These are phyloP conservation scores for Lanmaoa pseudosensibilis DNA, from an alignment of 768 basidiomycete genomes.

Conservation along the genomic window DNA sequence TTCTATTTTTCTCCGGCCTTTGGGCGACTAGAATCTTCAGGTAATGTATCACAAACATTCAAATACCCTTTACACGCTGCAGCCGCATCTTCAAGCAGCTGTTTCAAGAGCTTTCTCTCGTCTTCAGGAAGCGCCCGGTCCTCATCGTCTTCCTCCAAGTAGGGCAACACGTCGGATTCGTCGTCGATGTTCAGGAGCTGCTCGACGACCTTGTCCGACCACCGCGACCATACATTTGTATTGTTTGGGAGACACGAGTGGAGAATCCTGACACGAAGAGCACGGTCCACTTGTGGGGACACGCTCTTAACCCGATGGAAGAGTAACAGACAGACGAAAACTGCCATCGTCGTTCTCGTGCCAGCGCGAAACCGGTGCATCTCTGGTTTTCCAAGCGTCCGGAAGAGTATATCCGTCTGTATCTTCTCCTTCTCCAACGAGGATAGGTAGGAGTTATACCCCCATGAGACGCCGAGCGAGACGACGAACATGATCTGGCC, in stretches of 20 bases:
- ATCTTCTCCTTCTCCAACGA: constrained; percentile 37
- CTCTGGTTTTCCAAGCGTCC: constrained; percentile 5
- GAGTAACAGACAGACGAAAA: constrained; percentile 26
- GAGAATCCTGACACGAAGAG: constrained; percentile 11
- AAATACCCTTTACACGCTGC: constrained; percentile 19
- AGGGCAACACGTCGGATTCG: neutral
- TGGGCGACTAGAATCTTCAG: neutral
- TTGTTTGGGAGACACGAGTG: constrained; percentile 20
- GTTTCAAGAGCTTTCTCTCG: constrained; percentile 1
- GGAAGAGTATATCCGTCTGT: constrained; percentile 18
- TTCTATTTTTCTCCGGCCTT: neutral
- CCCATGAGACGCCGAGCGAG: constrained; percentile 35
- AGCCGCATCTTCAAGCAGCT: constrained; percentile 20
- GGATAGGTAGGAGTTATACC: constrained; percentile 34
- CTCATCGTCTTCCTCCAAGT: neutral
- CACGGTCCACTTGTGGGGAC: neutral
- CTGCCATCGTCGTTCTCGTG: constrained; percentile 23
- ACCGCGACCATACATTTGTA: constrained; percentile 24
- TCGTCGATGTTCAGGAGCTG: constrained; percentile 13
- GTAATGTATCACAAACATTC: neutral
- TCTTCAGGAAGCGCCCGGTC: neutral
- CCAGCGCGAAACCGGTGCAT: constrained; percentile 17
- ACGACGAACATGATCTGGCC: constrained; percentile 37
- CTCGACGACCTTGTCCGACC: constrained; percentile 21
- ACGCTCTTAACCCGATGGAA: constrained; percentile 13